Evolutionary conservation across 2,329 filamentous ascomycete species (phyloP), one percentile per base, ranked within the genome.

Genomic region (Calonectria pseudoturangicola): DNA sequence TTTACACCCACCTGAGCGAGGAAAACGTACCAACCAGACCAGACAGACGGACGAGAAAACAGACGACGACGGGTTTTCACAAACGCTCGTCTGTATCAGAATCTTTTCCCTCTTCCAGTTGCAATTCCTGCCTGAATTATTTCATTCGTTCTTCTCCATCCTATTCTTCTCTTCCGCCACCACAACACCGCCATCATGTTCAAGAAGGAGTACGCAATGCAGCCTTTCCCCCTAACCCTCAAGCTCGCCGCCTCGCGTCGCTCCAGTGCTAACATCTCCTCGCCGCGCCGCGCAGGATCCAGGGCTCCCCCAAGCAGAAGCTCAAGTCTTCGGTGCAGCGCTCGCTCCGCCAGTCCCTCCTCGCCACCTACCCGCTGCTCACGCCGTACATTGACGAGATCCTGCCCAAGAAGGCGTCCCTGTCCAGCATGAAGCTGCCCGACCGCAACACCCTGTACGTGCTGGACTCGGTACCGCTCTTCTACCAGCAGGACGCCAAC

Each of bases 321-420:
- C 95, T 98, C 85, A 99, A 98, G 87, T 98, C 96, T 76, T 98
- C 95, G 28, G 95, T 95, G 70, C 96, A 98, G 88, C 94, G 97
- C 81, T 91, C 88, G 76, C 93, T 99, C 80, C 94, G 97, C 79
- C 89, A 93, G 81, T 94, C 94, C 81, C 91, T 98, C 77, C 88
- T 97, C 76, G 89, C 95, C 72, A 94, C 94, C 66, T 98, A 97
- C 86, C 97, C 97, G 3, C 91, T 94, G 65, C 93, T 98, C 65
- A 92, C 92, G 77, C 94, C 95, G 0, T 91, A 95, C 86, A 97
- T 98, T 85, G 97, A 99, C 84, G 95, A 97, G 84, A 92, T 98
- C 80, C 89, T 99, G 77, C 97, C 97, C 64, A 98, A 98, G 86
- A 99, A 98, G 85, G 92, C 94, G 72, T 95, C 97, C 75, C 88